Base-by-base conservation (phyloP, 352 stramenopile species). In the Phytopythium aichiense region DNA sequence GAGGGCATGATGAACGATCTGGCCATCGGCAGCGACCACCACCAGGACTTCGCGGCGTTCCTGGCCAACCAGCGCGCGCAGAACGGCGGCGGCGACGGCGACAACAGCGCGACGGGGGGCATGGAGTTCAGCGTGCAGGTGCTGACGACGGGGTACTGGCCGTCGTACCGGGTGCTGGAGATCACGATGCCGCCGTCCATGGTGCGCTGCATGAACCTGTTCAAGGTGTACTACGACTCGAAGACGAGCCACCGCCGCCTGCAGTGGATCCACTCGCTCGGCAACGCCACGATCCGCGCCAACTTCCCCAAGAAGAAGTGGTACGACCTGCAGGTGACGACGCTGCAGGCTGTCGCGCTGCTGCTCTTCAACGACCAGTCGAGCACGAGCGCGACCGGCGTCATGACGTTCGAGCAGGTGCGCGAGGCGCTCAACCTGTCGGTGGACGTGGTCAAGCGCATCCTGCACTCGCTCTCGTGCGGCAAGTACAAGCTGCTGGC, bases 1-100 rank as follows among this genome's bases (percentile, higher is more conserved):
- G 98, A 99, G 77, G 97, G 97, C 66, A 99, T 99, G 98, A 91
- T 99, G 73, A 98, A 98, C 72, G 98, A 99, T 71, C 68, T 99
- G 64, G 89, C 95, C 20, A 98, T 99, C 46, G 97, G 96, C 43
- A 96, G 80, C 61, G 97, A 99, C 57, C 96, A 99, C 72, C 95
- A 98, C 65, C 87, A 94, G 50, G 94, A 98, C 62, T 99, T 99
- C 71, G 95, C 98, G 42, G 71, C 72, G 2, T 92, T 98, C 61
- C 79, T 98, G 61, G 94, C 91, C 64, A 91, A 88, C 57, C 80
- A 94, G 33, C 78, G 83, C 59, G 77, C 95, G 56, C 82, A 86
- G 52, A 71, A 67, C 20, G 53, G 66, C 23, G 38, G 28, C 23
- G 48, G 43, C 22, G 53, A 58, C 25, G 53, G 35, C 4, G 78